Percentiles rank a stretch among this genome's conserved stretches.
Conservation (phyloP, 208 protist genomes). For the Leishmania amazonensis region DNA sequence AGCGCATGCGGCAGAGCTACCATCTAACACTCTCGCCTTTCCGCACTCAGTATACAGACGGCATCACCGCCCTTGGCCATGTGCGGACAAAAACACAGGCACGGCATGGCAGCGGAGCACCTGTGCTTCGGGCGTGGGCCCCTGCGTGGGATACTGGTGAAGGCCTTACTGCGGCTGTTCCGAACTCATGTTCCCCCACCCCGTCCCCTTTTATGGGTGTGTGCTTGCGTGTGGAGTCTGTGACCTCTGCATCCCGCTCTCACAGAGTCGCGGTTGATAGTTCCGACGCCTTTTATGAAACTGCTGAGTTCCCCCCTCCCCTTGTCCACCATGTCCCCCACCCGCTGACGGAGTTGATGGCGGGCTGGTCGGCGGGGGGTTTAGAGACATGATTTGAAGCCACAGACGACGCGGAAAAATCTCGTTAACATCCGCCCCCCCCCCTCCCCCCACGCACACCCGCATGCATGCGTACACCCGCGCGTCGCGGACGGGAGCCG, state of each 20-base stretch:
- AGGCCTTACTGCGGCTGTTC: not conserved
- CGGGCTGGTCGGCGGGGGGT: too few relatives aligned
- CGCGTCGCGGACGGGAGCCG: too few relatives aligned
- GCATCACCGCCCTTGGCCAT: not conserved
- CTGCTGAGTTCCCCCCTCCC: not conserved
- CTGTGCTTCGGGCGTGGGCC: not conserved
- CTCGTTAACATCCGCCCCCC: too few relatives aligned
- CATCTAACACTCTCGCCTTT: not conserved
- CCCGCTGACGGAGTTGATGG: not conserved
- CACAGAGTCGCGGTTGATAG: not conserved
- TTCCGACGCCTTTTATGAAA: not conserved
- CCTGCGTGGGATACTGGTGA: not conserved
- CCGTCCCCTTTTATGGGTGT: not conserved
- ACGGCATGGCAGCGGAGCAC: not conserved
- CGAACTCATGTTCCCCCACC: conserved; percentile 5
- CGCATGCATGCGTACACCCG: too few relatives aligned
- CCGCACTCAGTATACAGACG: too few relatives aligned
- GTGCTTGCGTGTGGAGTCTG: not conserved
- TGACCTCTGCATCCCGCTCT: not conserved
- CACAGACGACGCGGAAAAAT: too few relatives aligned
- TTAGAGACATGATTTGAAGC: too few relatives aligned
- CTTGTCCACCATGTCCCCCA: not conserved
- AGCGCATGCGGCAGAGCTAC: not conserved
- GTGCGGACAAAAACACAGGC: not conserved
- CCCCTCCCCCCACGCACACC: too few relatives aligned